These are phyloP conservation scores for Arthrobotrys sinensis DNA, from an alignment of 2,329 filamentous ascomycete genomes.

Conservation along the genomic window DNA sequence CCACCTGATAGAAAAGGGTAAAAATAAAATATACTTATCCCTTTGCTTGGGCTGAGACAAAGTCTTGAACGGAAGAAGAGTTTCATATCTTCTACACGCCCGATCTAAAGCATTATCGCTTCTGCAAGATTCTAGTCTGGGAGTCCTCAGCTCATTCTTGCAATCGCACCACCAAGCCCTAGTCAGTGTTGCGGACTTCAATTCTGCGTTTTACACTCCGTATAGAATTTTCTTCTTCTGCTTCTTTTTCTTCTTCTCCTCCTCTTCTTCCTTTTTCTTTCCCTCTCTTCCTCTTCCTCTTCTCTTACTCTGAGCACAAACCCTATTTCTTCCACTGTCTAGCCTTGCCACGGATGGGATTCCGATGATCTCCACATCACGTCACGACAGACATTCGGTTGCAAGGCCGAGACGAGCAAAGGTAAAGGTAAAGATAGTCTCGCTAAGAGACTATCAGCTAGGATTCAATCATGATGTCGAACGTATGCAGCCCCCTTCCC, in stretches of 20 bases:
- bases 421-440: constrained; percentile 57
- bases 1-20: constrained; percentile 37
- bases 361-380: constrained; percentile 61
- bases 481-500: constrained; percentile 22
- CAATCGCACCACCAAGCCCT: constrained; percentile 21
- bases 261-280: background rate
- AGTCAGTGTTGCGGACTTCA: constrained; percentile 6
- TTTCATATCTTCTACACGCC: constrained; percentile 28
- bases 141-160: constrained; percentile 15
- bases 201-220: background rate
- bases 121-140: constrained; percentile 16
- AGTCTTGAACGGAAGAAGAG: constrained; percentile 27
- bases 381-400: constrained; percentile 58
- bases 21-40: constrained; percentile 36
- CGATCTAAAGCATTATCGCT: constrained; percentile 16
- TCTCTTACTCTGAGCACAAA: constrained; percentile 1
- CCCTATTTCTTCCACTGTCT: constrained; percentile 14
- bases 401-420: constrained; percentile 57
- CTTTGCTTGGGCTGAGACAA: constrained; percentile 38
- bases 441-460: constrained; percentile 41
- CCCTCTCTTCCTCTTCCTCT: background rate
- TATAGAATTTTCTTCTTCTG: constrained; percentile 15
- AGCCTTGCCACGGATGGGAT: constrained; percentile 56
- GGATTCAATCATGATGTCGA: constrained; percentile 56
- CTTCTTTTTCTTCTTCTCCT: constrained; percentile 24